These are phyloP conservation scores for Jaltomata sinuosa DNA, from an alignment of 257 asterid species.

Conservation along the genomic window DNA sequence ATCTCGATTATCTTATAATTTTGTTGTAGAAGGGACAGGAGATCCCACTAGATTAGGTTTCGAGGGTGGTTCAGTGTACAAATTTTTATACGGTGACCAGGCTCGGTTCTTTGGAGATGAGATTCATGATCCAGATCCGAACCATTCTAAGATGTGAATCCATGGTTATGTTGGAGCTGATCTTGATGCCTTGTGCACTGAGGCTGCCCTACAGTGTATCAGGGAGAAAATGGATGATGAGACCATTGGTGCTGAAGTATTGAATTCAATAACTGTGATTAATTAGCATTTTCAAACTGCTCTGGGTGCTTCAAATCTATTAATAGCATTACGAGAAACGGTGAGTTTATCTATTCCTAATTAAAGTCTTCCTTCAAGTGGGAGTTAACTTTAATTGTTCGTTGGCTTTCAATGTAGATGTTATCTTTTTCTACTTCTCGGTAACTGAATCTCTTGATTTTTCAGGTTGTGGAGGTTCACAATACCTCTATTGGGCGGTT, in stretches of 20 bases:
- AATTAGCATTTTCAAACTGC: slow-evolving; percentile 88
- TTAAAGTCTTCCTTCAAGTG: neutral
- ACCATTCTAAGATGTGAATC: too few species aligned
- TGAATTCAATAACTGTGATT: slow-evolving; percentile 87
- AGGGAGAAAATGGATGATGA: slow-evolving; percentile 99
- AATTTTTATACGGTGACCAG: neutral
- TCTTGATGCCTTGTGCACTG: slow-evolving; percentile 87
- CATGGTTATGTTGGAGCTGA: slow-evolving; percentile 96
- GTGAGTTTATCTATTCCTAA: slow-evolving; percentile 20
- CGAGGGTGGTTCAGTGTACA: neutral
- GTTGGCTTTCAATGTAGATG: neutral
- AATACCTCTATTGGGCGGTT: slow-evolving; percentile 74
- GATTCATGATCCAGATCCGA: neutral
- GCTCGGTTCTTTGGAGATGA: neutral
- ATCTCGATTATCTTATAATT: too few species aligned
- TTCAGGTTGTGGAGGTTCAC: slow-evolving; percentile 90
- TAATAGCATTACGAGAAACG: slow-evolving; percentile 89
- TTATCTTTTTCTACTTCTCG: neutral
- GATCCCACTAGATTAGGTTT: too few species aligned
- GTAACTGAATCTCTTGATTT: neutral
- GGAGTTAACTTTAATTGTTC: neutral
- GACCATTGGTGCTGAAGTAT: slow-evolving; percentile 76
- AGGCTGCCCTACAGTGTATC: slow-evolving; percentile 91
- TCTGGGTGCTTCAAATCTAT: slow-evolving; percentile 83
- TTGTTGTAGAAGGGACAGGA: too few species aligned